Base-by-base conservation (phyloP, 345 rosid species). In the Kandelia obovata region DNA sequence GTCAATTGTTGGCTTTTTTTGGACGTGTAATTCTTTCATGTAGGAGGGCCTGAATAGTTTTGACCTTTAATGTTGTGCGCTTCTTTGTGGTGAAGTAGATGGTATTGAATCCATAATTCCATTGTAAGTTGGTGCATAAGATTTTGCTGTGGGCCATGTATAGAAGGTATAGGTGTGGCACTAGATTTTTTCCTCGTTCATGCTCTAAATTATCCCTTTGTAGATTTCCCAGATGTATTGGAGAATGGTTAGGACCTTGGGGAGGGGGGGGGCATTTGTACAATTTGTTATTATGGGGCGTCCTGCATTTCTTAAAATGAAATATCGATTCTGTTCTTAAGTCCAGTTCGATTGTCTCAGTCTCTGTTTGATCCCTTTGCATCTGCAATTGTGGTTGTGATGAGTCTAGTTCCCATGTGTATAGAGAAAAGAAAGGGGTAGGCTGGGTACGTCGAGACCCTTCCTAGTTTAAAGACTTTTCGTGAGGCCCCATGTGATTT, bases 101-200 rank as follows among this genome's bases (percentile, higher is more conserved):
- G 30, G 65, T 69, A 28, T 69, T 70, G 35, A 26, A 46, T 64
- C 65, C 67, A 72, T 53, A 71, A 62, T 59, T 64, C 68, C 66
- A 35, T 70, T 75, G 77, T 83, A 77, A 71, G 70, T 62, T 66
- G 70, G 76, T 67, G 71, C 74, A 75, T 66, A 74, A 80, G 80
- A 75, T 83, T 85, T 85, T 81, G 89, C 68, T 65, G 68, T 39
- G 75, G 80, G 66, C 78, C 57, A 72, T 80, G 83, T 82, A 82
- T 75, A 83, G 79, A 62, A 73, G 81, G 78, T 81, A 83, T 77
- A 82, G 86, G 46, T 17, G 72, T 75, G 77, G 25, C 30, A 17
- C 25, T 8, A 6, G 31, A 73, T n/a, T 32, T 34, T 16, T 69
- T 37, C 32, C 25, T 39, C 21, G 57, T 62, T 66, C 30, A 10